Percentiles rank a stretch among this genome's conserved stretches.
Evolutionary conservation across 2,329 filamentous ascomycete species (phyloP).

Genomic region (Nigrospora oryzae): DNA sequence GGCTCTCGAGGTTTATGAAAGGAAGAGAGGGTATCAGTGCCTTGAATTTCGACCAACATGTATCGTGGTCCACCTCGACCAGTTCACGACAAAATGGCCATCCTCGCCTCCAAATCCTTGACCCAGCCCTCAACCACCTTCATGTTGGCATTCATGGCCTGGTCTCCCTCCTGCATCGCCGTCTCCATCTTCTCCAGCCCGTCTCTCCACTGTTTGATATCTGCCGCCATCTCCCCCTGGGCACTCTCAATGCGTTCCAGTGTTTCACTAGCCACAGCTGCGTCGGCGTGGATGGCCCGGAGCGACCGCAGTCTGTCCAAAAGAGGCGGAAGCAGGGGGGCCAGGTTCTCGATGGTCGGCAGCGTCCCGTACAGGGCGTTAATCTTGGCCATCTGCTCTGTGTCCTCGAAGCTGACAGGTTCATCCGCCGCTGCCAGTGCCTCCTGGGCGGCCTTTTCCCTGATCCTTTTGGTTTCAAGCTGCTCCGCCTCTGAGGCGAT

Average conservation of each 20-base stretch:
- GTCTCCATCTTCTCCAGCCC: constrained; percentile 72
- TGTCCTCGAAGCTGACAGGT: constrained; percentile 31
- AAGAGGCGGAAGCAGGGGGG: constrained; percentile 76
- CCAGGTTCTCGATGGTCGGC: constrained; percentile 77
- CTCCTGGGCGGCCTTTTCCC: constrained; percentile 54
- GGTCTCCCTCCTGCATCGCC: constrained; percentile 62
- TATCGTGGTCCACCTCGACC: no score
- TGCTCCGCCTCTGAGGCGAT: constrained; percentile 65
- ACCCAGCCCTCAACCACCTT: constrained; percentile 85
- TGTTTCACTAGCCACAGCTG: constrained; percentile 70
- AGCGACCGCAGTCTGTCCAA: constrained; percentile 80
- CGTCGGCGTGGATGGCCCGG: constrained; percentile 76
- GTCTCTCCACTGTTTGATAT: constrained; percentile 80
- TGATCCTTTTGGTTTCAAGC: constrained; percentile 55
- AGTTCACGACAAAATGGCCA: constrained; percentile 46
- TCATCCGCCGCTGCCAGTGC: constrained; percentile 40
- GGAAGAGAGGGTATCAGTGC: no score
- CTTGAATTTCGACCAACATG: no score
- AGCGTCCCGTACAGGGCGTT: constrained; percentile 86
- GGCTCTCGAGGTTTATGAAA: no score
- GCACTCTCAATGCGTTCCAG: constrained; percentile 69
- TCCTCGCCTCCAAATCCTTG: constrained; percentile 71
- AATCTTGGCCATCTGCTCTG: constrained; percentile 76
- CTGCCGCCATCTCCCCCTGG: constrained; percentile 73
- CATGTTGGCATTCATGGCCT: constrained; percentile 68